A percentile compares a stretch with the other conserved stretches of the same genome.
Evolutionary conservation across 192 early-diverging fungal genomes (phyloP).

Genomic region (Cladochytrium replicatum): DNA sequence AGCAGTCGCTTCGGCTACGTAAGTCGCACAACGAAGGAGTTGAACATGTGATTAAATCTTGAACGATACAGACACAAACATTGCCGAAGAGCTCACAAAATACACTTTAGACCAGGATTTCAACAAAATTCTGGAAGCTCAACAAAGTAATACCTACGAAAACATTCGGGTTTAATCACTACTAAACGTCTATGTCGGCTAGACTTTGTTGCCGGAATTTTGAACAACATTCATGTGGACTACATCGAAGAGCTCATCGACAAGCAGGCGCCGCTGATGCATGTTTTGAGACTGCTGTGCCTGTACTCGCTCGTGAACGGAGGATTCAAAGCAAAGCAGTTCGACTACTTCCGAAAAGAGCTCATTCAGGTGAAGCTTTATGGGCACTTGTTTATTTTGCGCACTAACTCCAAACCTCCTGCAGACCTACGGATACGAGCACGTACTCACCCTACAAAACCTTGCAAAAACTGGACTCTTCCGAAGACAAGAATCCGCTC

Average conservation of each 20-base stretch:
- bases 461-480: constrained; percentile 59
- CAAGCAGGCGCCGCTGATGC: constrained; percentile 55
- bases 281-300: constrained; percentile 71
- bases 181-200: constrained; percentile 15
- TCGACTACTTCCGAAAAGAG: constrained; percentile 74
- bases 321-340: constrained; percentile 71
- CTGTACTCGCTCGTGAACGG: constrained; percentile 76
- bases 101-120: constrained; percentile 76
- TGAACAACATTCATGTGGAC: constrained; percentile 55
- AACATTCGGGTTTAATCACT: background rate
- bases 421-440: constrained; percentile 84
- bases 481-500: constrained; percentile 28
- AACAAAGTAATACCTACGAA: constrained; percentile 59
- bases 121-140: constrained; percentile 71
- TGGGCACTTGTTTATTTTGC: constrained; percentile 2
- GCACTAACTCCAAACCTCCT: constrained; percentile 1
- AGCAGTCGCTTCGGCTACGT: constrained; percentile 74
- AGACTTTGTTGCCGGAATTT: constrained; percentile 66
- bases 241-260: constrained; percentile 82
- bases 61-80: constrained; percentile 57
- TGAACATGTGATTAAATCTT: constrained; percentile 5
- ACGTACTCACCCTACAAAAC: constrained; percentile 78
- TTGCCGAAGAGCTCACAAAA: constrained; percentile 74
- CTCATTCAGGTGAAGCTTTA: constrained; percentile 52
- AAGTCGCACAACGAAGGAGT: constrained; percentile 13